These are phyloP conservation scores for Mucor saturninus DNA, from an alignment of 371 early-diverging fungal species.

Conservation along the genomic window DNA sequence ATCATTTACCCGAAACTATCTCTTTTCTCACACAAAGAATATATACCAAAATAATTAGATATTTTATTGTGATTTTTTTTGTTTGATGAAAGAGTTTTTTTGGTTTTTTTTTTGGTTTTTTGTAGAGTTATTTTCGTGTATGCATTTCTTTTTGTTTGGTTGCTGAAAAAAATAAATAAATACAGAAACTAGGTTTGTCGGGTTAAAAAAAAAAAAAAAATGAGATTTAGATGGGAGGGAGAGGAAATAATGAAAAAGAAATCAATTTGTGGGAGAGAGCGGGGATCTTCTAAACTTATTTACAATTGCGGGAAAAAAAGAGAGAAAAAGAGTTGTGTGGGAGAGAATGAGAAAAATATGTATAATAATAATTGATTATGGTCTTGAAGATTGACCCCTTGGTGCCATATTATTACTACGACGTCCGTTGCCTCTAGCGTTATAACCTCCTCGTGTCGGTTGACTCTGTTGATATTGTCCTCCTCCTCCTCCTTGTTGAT, in stretches of 20 bases:
- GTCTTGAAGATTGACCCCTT: constrained; percentile 24
- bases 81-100: not conserved
- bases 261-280: constrained; percentile 9
- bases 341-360: not conserved
- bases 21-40: too few species aligned
- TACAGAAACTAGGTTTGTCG: not conserved
- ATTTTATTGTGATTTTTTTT: too few species aligned
- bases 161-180: not conserved
- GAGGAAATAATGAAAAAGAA: constrained; percentile 15
- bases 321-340: not conserved
- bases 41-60: too few species aligned
- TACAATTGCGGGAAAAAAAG: constrained; percentile 10
- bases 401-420: constrained; percentile 3
- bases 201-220: not conserved
- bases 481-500: too few species aligned
- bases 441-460: constrained; percentile 11
- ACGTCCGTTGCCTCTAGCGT: constrained; percentile 8
- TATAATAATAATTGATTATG: constrained; percentile 4
- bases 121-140: not conserved
- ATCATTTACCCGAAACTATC: too few species aligned
- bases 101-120: not conserved
- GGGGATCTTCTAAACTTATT: constrained; percentile 28
- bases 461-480: not conserved
- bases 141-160: not conserved
- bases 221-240: not conserved